A percentile compares a stretch with the other conserved stretches of the same genome.
Conservation (phyloP, 768 basidiomycete genomes). For the Leccinum subtestaceum region DNA sequence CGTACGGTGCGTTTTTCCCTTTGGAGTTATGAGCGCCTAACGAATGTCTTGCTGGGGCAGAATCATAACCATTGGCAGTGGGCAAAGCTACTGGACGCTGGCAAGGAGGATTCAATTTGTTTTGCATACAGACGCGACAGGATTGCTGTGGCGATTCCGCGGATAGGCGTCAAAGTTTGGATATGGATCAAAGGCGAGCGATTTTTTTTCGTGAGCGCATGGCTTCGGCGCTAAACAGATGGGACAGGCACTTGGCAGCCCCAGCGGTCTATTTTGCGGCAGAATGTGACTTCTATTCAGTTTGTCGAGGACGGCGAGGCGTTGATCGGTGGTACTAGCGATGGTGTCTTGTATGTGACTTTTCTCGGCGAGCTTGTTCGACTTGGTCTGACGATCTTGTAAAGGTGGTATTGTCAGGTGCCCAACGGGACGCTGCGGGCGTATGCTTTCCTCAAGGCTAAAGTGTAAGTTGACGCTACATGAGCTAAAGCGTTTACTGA, state of each 20-base stretch:
- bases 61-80: constrained; percentile 54
- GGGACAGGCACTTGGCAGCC: constrained; percentile 57
- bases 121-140: constrained; percentile 55
- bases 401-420: constrained; percentile 66
- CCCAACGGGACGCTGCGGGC: constrained; percentile 65
- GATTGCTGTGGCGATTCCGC: constrained; percentile 61
- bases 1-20: constrained; percentile 40
- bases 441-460: constrained; percentile 54
- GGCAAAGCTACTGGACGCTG: constrained; percentile 52
- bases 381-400: constrained; percentile 10
- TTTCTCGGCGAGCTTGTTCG: background rate
- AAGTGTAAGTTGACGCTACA: constrained; percentile 45
- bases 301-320: constrained; percentile 64
- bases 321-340: constrained; percentile 65
- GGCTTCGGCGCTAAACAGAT: constrained; percentile 2
- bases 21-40: background rate
- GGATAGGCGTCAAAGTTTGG: constrained; percentile 65
- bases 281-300: constrained; percentile 60
- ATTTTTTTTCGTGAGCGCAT: background rate
- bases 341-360: constrained; percentile 59
- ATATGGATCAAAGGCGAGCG: constrained; percentile 52
- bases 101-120: constrained; percentile 45
- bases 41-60: constrained; percentile 22
- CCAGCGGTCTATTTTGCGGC: constrained; percentile 61
- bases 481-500: constrained; percentile 9